Conservation (phyloP, 495 filamentous ascomycete species). For the Podospora pseudopauciseta region DNA sequence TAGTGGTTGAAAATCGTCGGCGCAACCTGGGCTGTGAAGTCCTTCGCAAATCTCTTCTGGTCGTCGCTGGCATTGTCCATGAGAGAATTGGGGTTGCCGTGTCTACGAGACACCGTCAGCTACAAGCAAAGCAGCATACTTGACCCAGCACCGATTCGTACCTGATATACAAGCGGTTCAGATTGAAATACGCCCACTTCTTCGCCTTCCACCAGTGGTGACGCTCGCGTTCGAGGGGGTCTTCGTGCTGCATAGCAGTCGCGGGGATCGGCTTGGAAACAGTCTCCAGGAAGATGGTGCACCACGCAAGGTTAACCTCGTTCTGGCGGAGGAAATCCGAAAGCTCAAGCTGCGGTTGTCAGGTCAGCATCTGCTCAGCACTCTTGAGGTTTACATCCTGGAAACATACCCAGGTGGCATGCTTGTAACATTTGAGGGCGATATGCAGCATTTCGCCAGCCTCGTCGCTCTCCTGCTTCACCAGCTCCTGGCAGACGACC, state of each 20-base stretch:
- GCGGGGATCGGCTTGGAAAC: constrained; percentile 81
- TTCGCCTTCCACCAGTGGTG: constrained; percentile 99
- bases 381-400: background rate
- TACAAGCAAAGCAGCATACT: too few relatives aligned
- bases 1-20: constrained; percentile 94
- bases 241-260: constrained; percentile 67
- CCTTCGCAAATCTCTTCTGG: constrained; percentile 79
- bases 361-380: background rate
- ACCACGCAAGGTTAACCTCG: constrained; percentile 87
- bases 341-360: constrained; percentile 72
- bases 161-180: constrained; percentile 93
- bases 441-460: constrained; percentile 96
- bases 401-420: constrained; percentile 84
- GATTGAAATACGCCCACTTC: constrained; percentile 98
- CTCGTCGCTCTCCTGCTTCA: constrained; percentile 85
- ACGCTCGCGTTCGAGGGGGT: constrained; percentile 78
- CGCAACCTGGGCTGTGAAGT: constrained; percentile 85
- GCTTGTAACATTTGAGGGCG: constrained; percentile 93
- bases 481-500: constrained; percentile 77
- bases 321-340: constrained; percentile 71
- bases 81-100: constrained; percentile 75
- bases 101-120: constrained; percentile 47
- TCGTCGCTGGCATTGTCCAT: constrained; percentile 59
- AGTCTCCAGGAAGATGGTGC: constrained; percentile 84
- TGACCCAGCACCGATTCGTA: constrained; percentile 38